phyloP scores from a whole-genome alignment of 2,329 filamentous ascomycete species.

The Ophiostoma montium region DNA sequence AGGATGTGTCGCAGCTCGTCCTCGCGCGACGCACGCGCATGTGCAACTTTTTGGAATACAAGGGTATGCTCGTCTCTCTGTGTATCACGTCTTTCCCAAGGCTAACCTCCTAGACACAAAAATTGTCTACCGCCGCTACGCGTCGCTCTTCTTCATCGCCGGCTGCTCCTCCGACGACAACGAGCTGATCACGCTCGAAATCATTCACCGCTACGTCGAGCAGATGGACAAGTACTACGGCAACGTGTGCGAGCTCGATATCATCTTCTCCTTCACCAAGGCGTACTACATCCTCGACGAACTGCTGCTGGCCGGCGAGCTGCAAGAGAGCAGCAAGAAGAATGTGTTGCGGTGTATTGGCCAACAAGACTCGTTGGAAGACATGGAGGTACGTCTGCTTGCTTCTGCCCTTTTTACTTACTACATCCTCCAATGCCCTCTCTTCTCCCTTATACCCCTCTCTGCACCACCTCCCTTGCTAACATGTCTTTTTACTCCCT shows the following conservation, averaged over 20 bases:
- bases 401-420: background rate
- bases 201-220: slow-evolving; percentile 98
- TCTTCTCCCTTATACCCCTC: background rate
- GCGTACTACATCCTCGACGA: slow-evolving; percentile 99
- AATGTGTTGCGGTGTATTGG: slow-evolving; percentile 92
- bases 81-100: background rate
- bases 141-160: slow-evolving; percentile 97
- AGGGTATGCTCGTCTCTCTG: slow-evolving; percentile 22
- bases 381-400: slow-evolving; percentile 75
- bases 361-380: slow-evolving; percentile 93
- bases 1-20: slow-evolving; percentile 96
- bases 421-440: background rate
- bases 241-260: slow-evolving; percentile 98
- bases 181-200: slow-evolving; percentile 93
- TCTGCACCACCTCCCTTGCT: slow-evolving; percentile 22
- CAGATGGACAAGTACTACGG: slow-evolving; percentile 99
- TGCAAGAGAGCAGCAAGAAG: slow-evolving; percentile 99
- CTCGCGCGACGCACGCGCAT: slow-evolving; percentile 91
- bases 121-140: slow-evolving; percentile 96
- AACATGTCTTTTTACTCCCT: slow-evolving; percentile 28
- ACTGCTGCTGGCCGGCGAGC: slow-evolving; percentile 82
- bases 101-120: slow-evolving; percentile 59
- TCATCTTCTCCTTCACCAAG: slow-evolving; percentile 99
- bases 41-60: slow-evolving; percentile 99
- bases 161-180: slow-evolving; percentile 96